Evolutionary conservation across 495 filamentous ascomycete genomes (phyloP).

Genomic region (Neurospora sp.): DNA sequence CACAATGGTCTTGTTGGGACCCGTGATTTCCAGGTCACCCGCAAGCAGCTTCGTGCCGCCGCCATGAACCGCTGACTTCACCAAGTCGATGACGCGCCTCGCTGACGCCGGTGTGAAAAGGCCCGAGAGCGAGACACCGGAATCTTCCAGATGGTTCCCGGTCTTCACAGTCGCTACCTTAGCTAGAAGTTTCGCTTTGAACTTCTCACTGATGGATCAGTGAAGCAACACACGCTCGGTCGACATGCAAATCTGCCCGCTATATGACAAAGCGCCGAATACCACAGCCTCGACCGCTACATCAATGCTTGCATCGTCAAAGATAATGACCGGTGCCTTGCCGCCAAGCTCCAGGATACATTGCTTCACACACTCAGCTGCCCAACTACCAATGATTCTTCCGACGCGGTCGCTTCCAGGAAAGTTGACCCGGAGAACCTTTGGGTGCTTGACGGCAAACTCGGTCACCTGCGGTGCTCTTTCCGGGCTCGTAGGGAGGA

Average conservation of each 20-base stretch:
- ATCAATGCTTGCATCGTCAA: slow-evolving; percentile 25
- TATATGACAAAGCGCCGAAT: slow-evolving; percentile 20
- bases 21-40: slow-evolving; percentile 16
- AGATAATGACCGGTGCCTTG: slow-evolving; percentile 23
- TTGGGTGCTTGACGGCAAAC: slow-evolving; percentile 35
- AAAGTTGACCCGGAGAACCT: slow-evolving; percentile 29
- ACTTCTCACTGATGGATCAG: slow-evolving; percentile 13
- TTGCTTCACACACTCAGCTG: slow-evolving; percentile 47
- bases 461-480: slow-evolving; percentile 37
- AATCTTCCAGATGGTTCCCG: slow-evolving; percentile 27
- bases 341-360: slow-evolving; percentile 34
- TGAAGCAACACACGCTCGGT: slow-evolving; percentile 25
- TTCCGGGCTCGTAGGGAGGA: slow-evolving; percentile 31
- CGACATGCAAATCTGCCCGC: slow-evolving; percentile 29
- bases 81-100: slow-evolving; percentile 44
- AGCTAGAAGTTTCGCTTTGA: slow-evolving; percentile 15
- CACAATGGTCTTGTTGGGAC: slow-evolving; percentile 19
- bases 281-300: slow-evolving; percentile 24
- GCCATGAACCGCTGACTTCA: slow-evolving; percentile 40
- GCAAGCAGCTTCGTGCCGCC: slow-evolving; percentile 20
- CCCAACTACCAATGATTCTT: slow-evolving; percentile 30
- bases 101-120: slow-evolving; percentile 44
- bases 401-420: slow-evolving; percentile 27
- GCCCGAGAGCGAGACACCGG: slow-evolving; percentile 34
- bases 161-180: slow-evolving; percentile 13